Evolutionary conservation across 1,139 yeast genomes (phyloP).

Genomic region (Diutina sp.): DNA sequence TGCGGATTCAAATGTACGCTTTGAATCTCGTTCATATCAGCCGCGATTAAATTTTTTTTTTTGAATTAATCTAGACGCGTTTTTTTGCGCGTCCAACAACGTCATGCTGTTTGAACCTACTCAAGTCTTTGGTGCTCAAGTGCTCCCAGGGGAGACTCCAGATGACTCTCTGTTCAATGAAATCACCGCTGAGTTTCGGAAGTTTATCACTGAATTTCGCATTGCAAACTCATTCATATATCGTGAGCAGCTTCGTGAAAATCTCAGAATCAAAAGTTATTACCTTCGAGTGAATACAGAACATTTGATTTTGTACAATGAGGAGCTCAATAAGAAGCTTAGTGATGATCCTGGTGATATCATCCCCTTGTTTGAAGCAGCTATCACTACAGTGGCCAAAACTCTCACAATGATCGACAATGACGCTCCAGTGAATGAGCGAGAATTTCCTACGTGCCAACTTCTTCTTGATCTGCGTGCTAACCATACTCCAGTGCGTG

Average conservation of each 20-base stretch:
- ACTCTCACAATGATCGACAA: slow-evolving; percentile 54
- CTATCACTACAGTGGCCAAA: slow-evolving; percentile 84
- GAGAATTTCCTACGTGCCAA: slow-evolving; percentile 65
- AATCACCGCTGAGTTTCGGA: slow-evolving; percentile 65
- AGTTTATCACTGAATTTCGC: slow-evolving; percentile 78
- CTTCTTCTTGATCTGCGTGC: slow-evolving; percentile 67
- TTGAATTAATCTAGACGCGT: not conserved
- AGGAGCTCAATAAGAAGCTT: slow-evolving; percentile 73
- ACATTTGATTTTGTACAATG: slow-evolving; percentile 79
- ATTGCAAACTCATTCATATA: slow-evolving; percentile 74
- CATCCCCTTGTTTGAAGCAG: slow-evolving; percentile 80
- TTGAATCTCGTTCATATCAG: too few species aligned
- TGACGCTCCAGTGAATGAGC: slow-evolving; percentile 31
- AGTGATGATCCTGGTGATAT: slow-evolving; percentile 82
- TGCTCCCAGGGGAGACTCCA: slow-evolving; percentile 68
- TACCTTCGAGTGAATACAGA: slow-evolving; percentile 67
- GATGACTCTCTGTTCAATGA: slow-evolving; percentile 63
- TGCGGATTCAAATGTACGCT: too few species aligned
- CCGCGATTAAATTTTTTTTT: too few species aligned
- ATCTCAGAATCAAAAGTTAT: slow-evolving; percentile 66
- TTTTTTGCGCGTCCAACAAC: not conserved
- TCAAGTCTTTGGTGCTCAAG: slow-evolving; percentile 73
- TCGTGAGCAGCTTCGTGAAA: slow-evolving; percentile 86
- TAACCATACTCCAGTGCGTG: slow-evolving; percentile 57
- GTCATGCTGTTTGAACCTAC: slow-evolving; percentile 69